Base-by-base conservation (phyloP, 2,329 filamentous ascomycete species). In the Pyricularia sp. region DNA sequence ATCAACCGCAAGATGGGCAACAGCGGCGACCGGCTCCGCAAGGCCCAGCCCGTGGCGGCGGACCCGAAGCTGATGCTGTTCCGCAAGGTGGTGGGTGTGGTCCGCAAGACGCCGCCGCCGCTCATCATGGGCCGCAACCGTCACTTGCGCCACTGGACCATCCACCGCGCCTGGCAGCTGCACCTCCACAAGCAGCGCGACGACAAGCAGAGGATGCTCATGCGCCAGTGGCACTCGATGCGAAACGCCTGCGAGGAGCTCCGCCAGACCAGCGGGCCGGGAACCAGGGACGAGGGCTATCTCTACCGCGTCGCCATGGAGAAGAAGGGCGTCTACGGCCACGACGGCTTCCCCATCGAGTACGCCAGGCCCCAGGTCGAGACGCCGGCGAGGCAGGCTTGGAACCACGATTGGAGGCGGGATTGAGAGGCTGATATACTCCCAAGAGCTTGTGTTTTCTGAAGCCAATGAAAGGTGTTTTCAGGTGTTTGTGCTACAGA, bases 81-180 rank as follows among this genome's bases (percentile, higher is more conserved):
- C 71, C 74, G 76, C 70, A 73, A 73, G 66, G 76, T 75, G 69
- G 71, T 79, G 11, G 74, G 75, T 68, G 72, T 76, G 64, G 74
- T 77, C 25, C 74, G 71, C 55, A 74, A 74, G 42, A 75, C 76
- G 0, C 85, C 85, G 5, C 81, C 86, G 0, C 94, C 95, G 0
- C 87, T 99, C 72, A 91, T 93, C 75, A 94, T 98, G 86, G 93
- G 88, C 59, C 93, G 94, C 74, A 91, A 91, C 79, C 90, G 95
- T 69, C 87, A 89, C 79, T 88, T 99, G 72, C 92, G 95, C 65
- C 95, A 99, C 84, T 99, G 95, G 95, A 98, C 95, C 67, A 98
- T 99, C 79, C 94, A 98, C 84, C 93, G 95, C 74, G 94, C 94
- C 26, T 98, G 94, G 93, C 85, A 92, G 75, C 84, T 98, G 33